phyloP scores from a whole-genome alignment of 2,329 filamentous ascomycete genomes.

The Xylariomycetidae sp. region DNA sequence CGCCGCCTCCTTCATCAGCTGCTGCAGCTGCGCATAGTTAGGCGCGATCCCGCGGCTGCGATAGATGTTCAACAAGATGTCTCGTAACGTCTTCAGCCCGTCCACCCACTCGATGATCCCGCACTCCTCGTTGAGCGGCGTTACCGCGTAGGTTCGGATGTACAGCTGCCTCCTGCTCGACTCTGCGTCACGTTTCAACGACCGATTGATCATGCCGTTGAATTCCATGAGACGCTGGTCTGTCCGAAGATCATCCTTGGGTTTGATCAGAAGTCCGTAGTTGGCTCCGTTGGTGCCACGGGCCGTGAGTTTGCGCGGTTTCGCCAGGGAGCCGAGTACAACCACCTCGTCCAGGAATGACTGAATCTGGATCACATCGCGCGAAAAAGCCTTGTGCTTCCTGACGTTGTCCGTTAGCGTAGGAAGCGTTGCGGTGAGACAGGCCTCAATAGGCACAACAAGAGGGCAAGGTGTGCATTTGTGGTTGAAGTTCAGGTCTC shows the following conservation, averaged over 20 bases:
- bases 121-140: constrained; percentile 93
- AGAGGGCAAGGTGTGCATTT: constrained; percentile 76
- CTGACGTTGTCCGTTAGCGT: constrained; percentile 63
- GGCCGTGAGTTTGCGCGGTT: constrained; percentile 82
- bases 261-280: constrained; percentile 92
- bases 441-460: constrained; percentile 83
- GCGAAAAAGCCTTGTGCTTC: constrained; percentile 80
- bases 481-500: constrained; percentile 77
- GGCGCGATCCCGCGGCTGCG: constrained; percentile 63
- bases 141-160: constrained; percentile 96
- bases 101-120: constrained; percentile 99
- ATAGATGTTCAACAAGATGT: constrained; percentile 78
- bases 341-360: constrained; percentile 82
- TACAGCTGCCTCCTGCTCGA: constrained; percentile 85
- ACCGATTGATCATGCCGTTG: constrained; percentile 95
- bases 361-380: constrained; percentile 77
- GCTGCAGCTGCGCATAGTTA: constrained; percentile 63
- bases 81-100: constrained; percentile 86
- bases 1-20: constrained; percentile 58
- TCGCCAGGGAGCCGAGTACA: constrained; percentile 84
- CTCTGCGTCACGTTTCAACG: constrained; percentile 85
- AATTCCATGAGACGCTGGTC: constrained; percentile 99
- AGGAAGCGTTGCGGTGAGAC: constrained; percentile 76
- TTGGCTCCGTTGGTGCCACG: constrained; percentile 81
- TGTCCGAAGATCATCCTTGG: constrained; percentile 94